These are phyloP conservation scores for Fomitopsis schrenkii DNA, from an alignment of 1,284 basidiomycete genomes.

Conservation along the genomic window DNA sequence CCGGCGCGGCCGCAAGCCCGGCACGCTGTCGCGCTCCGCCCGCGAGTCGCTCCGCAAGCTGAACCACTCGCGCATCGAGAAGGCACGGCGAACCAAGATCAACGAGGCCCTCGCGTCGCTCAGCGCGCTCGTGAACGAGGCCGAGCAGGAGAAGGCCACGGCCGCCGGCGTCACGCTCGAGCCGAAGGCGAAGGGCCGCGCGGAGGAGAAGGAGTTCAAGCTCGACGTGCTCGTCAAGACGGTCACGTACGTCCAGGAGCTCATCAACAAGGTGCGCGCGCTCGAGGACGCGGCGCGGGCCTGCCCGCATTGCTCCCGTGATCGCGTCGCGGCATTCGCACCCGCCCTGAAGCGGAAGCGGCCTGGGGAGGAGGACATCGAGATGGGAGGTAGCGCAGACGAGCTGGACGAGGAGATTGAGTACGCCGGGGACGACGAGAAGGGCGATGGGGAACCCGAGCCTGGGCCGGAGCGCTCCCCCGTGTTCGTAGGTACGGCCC, in stretches of 20 bases:
- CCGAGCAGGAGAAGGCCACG: constrained; percentile 19
- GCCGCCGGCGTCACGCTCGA: constrained; percentile 27
- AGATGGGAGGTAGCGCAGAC: constrained; percentile 7
- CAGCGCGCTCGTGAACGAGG: constrained; percentile 52
- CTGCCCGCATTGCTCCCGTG: constrained; percentile 28
- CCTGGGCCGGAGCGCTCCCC: constrained; percentile 7
- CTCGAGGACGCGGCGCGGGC: constrained; percentile 35
- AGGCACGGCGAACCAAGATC: constrained; percentile 78
- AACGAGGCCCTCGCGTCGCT: constrained; percentile 73
- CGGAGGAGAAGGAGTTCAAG: constrained; percentile 74
- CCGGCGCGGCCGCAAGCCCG: constrained; percentile 68
- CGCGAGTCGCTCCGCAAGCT: constrained; percentile 75
- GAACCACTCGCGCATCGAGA: constrained; percentile 82
- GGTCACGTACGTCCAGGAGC: constrained; percentile 63
- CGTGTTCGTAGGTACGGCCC: neutral
- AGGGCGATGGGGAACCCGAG: constrained; percentile 12
- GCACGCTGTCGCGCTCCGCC: constrained; percentile 61
- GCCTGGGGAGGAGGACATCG: constrained; percentile 7
- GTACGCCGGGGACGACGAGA: constrained; percentile 22
- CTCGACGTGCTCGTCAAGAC: constrained; percentile 75
- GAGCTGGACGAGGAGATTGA: constrained; percentile 13
- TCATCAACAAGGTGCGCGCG: constrained; percentile 45
- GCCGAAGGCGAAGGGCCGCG: constrained; percentile 32
- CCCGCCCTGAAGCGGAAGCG: constrained; percentile 19
- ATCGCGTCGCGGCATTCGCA: neutral